Base-by-base conservation (phyloP, 495 filamentous ascomycete species). In the Staphylotrichum longicolle region DNA sequence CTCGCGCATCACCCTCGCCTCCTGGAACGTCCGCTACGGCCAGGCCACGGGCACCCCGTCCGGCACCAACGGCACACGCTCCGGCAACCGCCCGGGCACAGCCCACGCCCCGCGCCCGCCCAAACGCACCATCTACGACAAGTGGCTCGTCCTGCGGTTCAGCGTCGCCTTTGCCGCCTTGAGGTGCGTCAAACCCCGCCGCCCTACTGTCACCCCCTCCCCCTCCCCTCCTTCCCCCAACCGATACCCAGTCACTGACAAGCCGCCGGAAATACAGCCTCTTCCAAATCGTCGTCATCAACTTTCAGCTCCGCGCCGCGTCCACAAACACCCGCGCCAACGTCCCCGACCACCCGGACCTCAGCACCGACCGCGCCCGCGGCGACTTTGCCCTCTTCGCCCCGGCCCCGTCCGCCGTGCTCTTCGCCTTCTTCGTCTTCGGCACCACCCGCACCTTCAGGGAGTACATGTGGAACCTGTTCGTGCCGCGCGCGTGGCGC, bases 81-180 rank as follows among this genome's bases (percentile, higher is more conserved):
- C 11, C 27, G 55, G 27, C n/a, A 11, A 14, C 32, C 49, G 41
- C 15, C 8, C 20, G 41, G 56, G 11, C 37, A 15, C 47, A 5
- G n/a, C 35, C 4, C 5, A 27, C n/a, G 60, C 61, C 30, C 50
- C 62, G 56, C 48, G 40, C 27, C 35, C 15, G 34, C 14, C 35
- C 12, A 32, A 54, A 15, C 62, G 64, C 42, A 70, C 60, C 61
- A 77, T 79, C n/a, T 82, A 82, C 53, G 78, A 81, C 64, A 70
- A 68, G 14, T 79, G 77, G 70, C 68, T 81, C 10, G 66, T 81
- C 7, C 63, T 77, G 3, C 73, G 79, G 20, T 82, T 81, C 58
- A 70, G 75, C 2, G 72, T 80, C 32, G 78, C 72, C 30, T 79
- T 82, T 54, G 48, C 72, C n/a, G 73, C 79, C 20, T 63, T 82